phyloP scores from a whole-genome alignment of 371 early-diverging fungal genomes.

The Aphelidium insulamus region DNA sequence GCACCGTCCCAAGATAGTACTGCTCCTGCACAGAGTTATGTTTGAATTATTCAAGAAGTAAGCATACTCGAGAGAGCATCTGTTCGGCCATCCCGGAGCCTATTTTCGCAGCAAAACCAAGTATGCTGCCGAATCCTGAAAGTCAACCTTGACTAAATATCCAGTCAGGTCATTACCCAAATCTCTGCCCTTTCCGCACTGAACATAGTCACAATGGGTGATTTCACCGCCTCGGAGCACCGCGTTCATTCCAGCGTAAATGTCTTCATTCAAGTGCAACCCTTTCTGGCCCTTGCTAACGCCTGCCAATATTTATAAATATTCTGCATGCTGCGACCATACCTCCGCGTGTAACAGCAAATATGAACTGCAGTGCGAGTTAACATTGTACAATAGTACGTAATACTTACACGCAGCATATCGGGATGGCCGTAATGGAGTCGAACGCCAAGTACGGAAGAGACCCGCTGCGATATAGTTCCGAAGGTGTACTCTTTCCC shows the following conservation, averaged over 20 bases:
- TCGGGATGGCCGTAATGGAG: slow-evolving; percentile 83
- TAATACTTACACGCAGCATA: too few relatives aligned
- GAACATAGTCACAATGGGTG: slow-evolving; percentile 77
- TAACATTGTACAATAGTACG: background rate
- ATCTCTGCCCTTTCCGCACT: slow-evolving; percentile 82
- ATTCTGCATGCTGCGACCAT: too few relatives aligned
- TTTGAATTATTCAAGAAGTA: too few relatives aligned
- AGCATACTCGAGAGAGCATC: slow-evolving; percentile 69
- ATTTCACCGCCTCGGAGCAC: slow-evolving; percentile 63
- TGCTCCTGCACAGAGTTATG: too few relatives aligned
- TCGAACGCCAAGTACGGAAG: slow-evolving; percentile 61
- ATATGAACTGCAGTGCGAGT: background rate
- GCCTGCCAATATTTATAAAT: slow-evolving; percentile 11
- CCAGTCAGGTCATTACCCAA: slow-evolving; percentile 22
- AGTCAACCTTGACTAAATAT: background rate
- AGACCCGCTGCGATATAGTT: slow-evolving; percentile 63
- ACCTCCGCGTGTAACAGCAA: background rate
- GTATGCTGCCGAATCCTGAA: slow-evolving; percentile 46
- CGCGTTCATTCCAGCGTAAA: slow-evolving; percentile 78
- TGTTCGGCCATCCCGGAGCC: slow-evolving; percentile 86
- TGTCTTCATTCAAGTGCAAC: slow-evolving; percentile 77
- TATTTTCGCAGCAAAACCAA: slow-evolving; percentile 74
- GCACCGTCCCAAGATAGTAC: slow-evolving; percentile 62
- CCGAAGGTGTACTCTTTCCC: slow-evolving; percentile 79
- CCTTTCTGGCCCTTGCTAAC: slow-evolving; percentile 79